Base-by-base conservation (phyloP, 371 early-diverging fungal genomes). In the Mucor velutinosus region DNA sequence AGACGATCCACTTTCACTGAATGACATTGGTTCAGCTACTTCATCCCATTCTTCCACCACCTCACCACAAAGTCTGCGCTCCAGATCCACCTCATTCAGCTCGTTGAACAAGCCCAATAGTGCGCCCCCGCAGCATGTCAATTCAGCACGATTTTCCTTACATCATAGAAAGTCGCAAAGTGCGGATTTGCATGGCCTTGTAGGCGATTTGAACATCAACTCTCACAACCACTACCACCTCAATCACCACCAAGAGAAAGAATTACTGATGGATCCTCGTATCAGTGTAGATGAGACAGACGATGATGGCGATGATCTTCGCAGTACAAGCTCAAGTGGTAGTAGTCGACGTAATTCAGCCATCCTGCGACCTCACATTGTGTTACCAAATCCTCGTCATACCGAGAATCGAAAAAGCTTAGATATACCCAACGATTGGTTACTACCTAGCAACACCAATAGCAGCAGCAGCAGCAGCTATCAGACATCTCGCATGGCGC, bases 1-100 rank as follows among this genome's bases (percentile, higher is more conserved):
- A 68, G 79, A 75, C 2, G 88, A 88, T 63, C 88, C 88, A 2
- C 68, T 88, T 15, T 76, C 79, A 7, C 41, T 88, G 2, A 58
- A 70, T 23, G 80, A 81, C 41, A 72, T 69, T 21, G 67, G 67
- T n/a, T 78, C 79, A 1, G 67, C 53, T 17, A 49, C 70, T 74
- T 81, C 19, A 60, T 66, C 64, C 7, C 69, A 53, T 37, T 78
- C 79, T 32, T 72, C 74, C 35, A 64, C 55, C 25, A 58, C 45
- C 8, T 47, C 60, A 63, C 51, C 51, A 11, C 51, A 51, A 17
- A 72, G 49, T 15, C 39, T 53, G 32, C 53, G 63, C 23, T 37
- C 55, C 7, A 19, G 81, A 32, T 78, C 81, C 2, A 78, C 73
- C 2, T 81, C 81, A 10, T 76, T 78, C 58, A 67, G 75, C 17